These are phyloP conservation scores for Auriscalpium vulgare DNA, from an alignment of 768 basidiomycete genomes.

Conservation along the genomic window DNA sequence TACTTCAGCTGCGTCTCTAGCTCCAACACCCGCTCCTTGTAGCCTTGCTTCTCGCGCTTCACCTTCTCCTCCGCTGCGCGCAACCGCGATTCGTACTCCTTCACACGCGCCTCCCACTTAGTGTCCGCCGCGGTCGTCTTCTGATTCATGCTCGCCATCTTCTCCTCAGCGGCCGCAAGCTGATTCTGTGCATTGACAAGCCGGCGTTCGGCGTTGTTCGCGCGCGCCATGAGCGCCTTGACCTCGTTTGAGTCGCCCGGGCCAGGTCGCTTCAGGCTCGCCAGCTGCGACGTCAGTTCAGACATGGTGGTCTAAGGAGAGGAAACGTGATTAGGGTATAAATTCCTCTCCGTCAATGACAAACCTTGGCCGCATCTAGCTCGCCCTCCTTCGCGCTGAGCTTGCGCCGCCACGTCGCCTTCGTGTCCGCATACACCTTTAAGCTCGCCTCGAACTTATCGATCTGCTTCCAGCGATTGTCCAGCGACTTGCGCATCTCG, in stretches of 20 bases:
- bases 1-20: slow-evolving; percentile 69
- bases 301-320: slow-evolving; percentile 52
- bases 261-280: slow-evolving; percentile 50
- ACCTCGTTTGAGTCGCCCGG: slow-evolving; percentile 62
- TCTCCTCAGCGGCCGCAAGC: slow-evolving; percentile 76
- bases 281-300: slow-evolving; percentile 68
- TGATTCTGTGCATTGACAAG: slow-evolving; percentile 82
- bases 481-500: slow-evolving; percentile 81
- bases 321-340: neutral
- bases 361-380: slow-evolving; percentile 76
- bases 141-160: slow-evolving; percentile 64
- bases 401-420: slow-evolving; percentile 77
- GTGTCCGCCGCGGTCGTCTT: slow-evolving; percentile 65
- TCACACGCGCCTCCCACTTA: slow-evolving; percentile 94
- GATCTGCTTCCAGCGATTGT: slow-evolving; percentile 83
- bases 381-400: slow-evolving; percentile 83
- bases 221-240: slow-evolving; percentile 60
- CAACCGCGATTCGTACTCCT: slow-evolving; percentile 79
- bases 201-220: slow-evolving; percentile 81
- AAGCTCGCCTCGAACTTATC: slow-evolving; percentile 87
- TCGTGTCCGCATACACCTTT: slow-evolving; percentile 75
- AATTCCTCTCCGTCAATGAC: slow-evolving; percentile 7
- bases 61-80: slow-evolving; percentile 85
- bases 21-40: slow-evolving; percentile 76
- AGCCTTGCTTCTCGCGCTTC: slow-evolving; percentile 89